phyloP scores from a whole-genome alignment of 306 rosid species.

The Phaseolus lunatus region DNA sequence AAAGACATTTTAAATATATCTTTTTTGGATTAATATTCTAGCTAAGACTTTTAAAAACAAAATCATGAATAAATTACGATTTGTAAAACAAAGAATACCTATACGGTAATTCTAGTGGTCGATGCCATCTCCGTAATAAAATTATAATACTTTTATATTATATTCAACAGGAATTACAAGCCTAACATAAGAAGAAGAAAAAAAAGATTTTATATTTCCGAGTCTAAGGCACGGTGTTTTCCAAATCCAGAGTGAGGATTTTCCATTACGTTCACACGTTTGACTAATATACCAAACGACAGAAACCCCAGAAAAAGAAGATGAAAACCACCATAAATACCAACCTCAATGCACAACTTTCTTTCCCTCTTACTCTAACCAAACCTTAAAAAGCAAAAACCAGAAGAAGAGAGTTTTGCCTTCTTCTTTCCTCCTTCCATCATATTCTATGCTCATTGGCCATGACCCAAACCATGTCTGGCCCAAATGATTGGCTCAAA shows the following conservation, averaged over 20 bases:
- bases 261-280: conserved; percentile 45
- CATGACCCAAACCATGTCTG: conserved; percentile 73
- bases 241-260: conserved; percentile 41
- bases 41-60: too few relatives aligned
- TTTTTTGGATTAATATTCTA: too few relatives aligned
- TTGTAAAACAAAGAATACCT: too few relatives aligned
- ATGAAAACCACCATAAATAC: conserved; percentile 47
- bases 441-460: conserved; percentile 40
- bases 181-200: too few relatives aligned
- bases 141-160: too few relatives aligned
- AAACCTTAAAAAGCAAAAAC: conserved; percentile 11
- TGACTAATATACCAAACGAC: conserved; percentile 16
- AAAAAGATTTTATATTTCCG: too few relatives aligned
- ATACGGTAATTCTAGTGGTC: too few relatives aligned
- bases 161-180: too few relatives aligned
- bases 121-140: too few relatives aligned
- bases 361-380: conserved; percentile 49
- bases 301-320: not conserved
- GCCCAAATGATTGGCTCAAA: conserved; percentile 70
- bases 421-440: not conserved
- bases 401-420: not conserved
- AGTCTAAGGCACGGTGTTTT: conserved; percentile 3
- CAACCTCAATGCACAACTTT: conserved; percentile 30
- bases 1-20: too few relatives aligned
- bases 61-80: too few relatives aligned